phyloP scores from a whole-genome alignment of 345 rosid species.

The Turnera subulata region DNA sequence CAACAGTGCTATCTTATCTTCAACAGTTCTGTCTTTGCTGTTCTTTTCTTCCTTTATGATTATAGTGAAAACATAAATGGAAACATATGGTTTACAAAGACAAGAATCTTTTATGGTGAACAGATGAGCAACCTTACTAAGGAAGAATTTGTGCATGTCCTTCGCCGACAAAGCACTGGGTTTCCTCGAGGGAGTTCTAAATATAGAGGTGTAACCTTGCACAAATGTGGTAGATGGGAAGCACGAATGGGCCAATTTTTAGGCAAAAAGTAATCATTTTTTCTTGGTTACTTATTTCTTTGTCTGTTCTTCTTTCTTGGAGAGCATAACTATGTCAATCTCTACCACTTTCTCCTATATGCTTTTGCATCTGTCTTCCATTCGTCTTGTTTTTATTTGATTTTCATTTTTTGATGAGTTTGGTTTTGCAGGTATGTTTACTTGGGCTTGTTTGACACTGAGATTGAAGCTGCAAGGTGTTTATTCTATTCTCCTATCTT shows the following conservation, averaged over 20 bases:
- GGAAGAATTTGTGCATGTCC: constrained; percentile 94
- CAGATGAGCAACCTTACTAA: constrained; percentile 87
- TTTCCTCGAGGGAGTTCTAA: constrained; percentile 95
- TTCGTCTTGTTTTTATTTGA: neutral
- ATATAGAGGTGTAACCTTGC: constrained; percentile 95
- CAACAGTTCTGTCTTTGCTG: neutral
- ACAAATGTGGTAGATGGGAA: constrained; percentile 99
- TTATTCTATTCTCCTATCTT: too few relatives aligned
- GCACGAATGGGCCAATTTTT: constrained; percentile 94
- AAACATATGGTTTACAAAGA: neutral
- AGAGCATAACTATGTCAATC: too few relatives aligned
- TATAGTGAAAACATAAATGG: neutral
- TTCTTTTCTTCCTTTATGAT: constrained; percentile 8
- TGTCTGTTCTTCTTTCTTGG: too few relatives aligned
- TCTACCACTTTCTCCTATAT: neutral
- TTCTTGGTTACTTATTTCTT: too few relatives aligned
- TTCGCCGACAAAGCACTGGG: constrained; percentile 95
- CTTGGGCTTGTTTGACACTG: constrained; percentile 89
- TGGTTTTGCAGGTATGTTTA: constrained; percentile 66
- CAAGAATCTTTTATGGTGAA: constrained; percentile 11
- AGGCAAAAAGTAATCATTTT: constrained; percentile 77
- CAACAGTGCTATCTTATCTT: constrained; percentile 15
- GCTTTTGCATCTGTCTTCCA: neutral
- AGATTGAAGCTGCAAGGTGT: constrained; percentile 91
- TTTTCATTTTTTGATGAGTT: neutral